Evolutionary conservation across 108 stramenopile genomes (phyloP).

Genomic region (Asterionellopsis glacialis): DNA sequence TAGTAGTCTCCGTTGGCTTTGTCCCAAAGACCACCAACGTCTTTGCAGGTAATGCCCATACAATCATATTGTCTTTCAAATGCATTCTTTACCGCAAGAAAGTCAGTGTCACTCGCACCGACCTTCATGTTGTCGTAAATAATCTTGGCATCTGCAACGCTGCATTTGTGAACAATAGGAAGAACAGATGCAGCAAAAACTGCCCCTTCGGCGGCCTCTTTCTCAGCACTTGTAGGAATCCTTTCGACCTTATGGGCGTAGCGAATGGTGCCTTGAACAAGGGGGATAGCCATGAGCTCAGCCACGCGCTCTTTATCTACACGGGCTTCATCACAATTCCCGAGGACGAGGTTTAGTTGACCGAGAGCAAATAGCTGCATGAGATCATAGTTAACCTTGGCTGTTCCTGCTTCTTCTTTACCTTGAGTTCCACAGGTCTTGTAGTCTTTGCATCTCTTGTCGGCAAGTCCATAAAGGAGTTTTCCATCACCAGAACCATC

Average conservation of each 20-base stretch:
- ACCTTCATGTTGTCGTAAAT: slow-evolving; percentile 65
- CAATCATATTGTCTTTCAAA: slow-evolving; percentile 61
- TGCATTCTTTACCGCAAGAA: slow-evolving; percentile 48
- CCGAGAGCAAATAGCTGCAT: slow-evolving; percentile 47
- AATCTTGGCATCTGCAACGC: slow-evolving; percentile 38
- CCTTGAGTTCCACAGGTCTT: slow-evolving; percentile 55
- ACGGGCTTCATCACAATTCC: slow-evolving; percentile 45
- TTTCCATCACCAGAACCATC: slow-evolving; percentile 48
- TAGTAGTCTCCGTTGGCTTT: slow-evolving; percentile 15
- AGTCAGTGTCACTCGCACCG: slow-evolving; percentile 33
- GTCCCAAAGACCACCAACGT: slow-evolving; percentile 66
- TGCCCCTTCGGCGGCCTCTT: slow-evolving; percentile 64
- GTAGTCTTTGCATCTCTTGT: slow-evolving; percentile 70
- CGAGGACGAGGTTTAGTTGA: slow-evolving; percentile 30
- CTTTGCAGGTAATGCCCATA: slow-evolving; percentile 51
- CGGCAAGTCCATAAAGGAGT: slow-evolving; percentile 58
- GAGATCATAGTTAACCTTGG: slow-evolving; percentile 62
- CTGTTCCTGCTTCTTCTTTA: slow-evolving; percentile 28
- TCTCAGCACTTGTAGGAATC: slow-evolving; percentile 17
- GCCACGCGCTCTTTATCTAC: slow-evolving; percentile 40
- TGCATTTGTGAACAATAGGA: slow-evolving; percentile 54
- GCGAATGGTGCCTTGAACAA: slow-evolving; percentile 68
- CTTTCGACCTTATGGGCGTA: slow-evolving; percentile 51
- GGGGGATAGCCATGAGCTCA: slow-evolving; percentile 59
- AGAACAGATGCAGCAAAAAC: slow-evolving; percentile 69